Conservation (phyloP, 352 stramenopile species). For the Phytophthora foliorum region DNA sequence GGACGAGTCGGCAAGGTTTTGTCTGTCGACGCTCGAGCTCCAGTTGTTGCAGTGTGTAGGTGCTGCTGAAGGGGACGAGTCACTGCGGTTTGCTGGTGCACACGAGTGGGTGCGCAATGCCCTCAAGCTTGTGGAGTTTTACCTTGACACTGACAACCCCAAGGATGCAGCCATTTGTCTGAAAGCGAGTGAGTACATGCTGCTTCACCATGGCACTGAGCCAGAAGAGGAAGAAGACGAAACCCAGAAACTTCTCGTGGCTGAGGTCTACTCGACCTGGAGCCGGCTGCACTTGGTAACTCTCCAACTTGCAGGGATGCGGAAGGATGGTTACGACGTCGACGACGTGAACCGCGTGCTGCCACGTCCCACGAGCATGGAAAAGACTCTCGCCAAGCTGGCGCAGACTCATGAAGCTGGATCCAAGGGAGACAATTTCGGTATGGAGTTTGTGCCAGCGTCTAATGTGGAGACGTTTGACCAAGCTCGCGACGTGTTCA, state of each 20-base stretch:
- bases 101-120: slow-evolving; percentile 71
- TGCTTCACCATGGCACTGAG: slow-evolving; percentile 30
- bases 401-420: background rate
- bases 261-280: slow-evolving; percentile 62
- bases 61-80: slow-evolving; percentile 5
- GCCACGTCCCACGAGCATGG: slow-evolving; percentile 40
- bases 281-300: slow-evolving; percentile 59
- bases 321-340: slow-evolving; percentile 28
- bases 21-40: slow-evolving; percentile 69
- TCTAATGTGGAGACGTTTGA: slow-evolving; percentile 54
- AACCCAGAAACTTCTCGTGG: slow-evolving; percentile 41
- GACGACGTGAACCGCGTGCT: slow-evolving; percentile 12
- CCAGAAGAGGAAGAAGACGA: slow-evolving; percentile 14
- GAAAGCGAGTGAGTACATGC: slow-evolving; percentile 53
- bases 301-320: slow-evolving; percentile 51
- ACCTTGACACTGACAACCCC: slow-evolving; percentile 55
- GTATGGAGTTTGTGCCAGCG: slow-evolving; percentile 42
- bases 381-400: slow-evolving; percentile 31
- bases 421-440: slow-evolving; percentile 2
- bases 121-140: slow-evolving; percentile 69
- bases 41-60: slow-evolving; percentile 46
- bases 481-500: slow-evolving; percentile 69
- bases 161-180: slow-evolving; percentile 62
- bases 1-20: slow-evolving; percentile 68
- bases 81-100: slow-evolving; percentile 29